Evolutionary conservation across 129 eudicot genomes (phyloP).

Genomic region (Flaveria sonorensis): DNA sequence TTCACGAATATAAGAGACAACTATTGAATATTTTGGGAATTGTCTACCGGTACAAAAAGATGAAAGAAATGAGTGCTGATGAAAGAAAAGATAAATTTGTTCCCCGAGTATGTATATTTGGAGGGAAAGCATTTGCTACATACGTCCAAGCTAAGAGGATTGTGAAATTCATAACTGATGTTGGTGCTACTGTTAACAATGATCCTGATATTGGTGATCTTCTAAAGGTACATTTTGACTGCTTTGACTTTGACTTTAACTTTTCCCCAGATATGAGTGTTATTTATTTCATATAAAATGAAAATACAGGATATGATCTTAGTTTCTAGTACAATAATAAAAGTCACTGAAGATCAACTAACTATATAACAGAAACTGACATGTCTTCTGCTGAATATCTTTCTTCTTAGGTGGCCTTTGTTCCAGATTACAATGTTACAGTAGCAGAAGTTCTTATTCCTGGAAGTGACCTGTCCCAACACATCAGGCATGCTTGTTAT

Average conservation of each 20-base stretch:
- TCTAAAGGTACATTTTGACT: slow-evolving; percentile 53
- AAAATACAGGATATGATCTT: not conserved
- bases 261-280: not conserved
- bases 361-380: slow-evolving; percentile 12
- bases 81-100: slow-evolving; percentile 67
- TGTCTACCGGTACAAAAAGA: slow-evolving; percentile 86
- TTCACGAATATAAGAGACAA: slow-evolving; percentile 89
- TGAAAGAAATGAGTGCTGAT: slow-evolving; percentile 80
- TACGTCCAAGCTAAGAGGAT: slow-evolving; percentile 94
- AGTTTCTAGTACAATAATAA: not conserved
- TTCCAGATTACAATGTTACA: slow-evolving; percentile 95
- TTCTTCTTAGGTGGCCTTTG: slow-evolving; percentile 69
- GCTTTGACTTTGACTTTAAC: not conserved
- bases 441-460: slow-evolving; percentile 97
- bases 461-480: slow-evolving; percentile 90
- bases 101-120: slow-evolving; percentile 95
- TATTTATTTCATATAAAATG: not conserved
- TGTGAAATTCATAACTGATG: slow-evolving; percentile 88
- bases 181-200: slow-evolving; percentile 75
- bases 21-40: slow-evolving; percentile 76
- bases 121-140: slow-evolving; percentile 97
- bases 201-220: slow-evolving; percentile 96
- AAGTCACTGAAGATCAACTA: not conserved
- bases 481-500: slow-evolving; percentile 62
- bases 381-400: not conserved